Evolutionary conservation across 2,329 filamentous ascomycete genomes (phyloP), one percentile per base, ranked within the genome.

Genomic region (Neonectria hederae): DNA sequence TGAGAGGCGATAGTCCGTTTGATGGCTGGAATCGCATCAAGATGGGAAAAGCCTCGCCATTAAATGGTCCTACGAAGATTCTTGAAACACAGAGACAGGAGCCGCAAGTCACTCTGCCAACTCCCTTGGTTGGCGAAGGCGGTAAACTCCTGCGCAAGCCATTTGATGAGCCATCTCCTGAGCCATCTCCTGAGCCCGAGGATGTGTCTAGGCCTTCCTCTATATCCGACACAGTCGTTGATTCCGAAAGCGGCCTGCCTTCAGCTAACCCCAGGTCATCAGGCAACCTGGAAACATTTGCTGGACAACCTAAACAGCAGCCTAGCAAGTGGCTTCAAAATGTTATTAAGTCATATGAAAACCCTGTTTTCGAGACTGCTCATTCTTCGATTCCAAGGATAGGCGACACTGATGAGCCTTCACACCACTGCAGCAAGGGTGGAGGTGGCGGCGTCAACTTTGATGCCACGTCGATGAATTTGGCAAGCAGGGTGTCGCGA

Each of bases 341-440:
- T 7, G 71, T 95, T 7, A 77, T 93, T 1, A 76, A 83, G 38
- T 82, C 81, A 9, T 97, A 93, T 92, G 78, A 90, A 9, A 97
- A 94, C 63, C 92, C 93, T 0, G 81, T 92, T 0, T 97, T 97
- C 75, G 79, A 84, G n/a, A 73, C 76, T 4, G 76, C 77, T 0
- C 81, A 88, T 57, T 69, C 77, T 2, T 68, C 76, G 0, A 83
- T 90, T 22, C 86, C 84, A 5, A 77, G 75, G 4, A 59, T 83
- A 0, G 73, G 75, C 55, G 70, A 69, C 11, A 10, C 48, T 0
- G 42, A 45, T 17, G 28, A 42, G 6, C 22, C 43, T 26, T 35
- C 58, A 11, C 62, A 60, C 8, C 30, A 32, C 10, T 62, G 52
- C 24, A 61, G 62, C 11, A 59, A 65, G 3, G 56, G 63, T 14